These are phyloP conservation scores for Lachancea nothofagi DNA, from an alignment of 805 yeast genomes.

Conservation along the genomic window DNA sequence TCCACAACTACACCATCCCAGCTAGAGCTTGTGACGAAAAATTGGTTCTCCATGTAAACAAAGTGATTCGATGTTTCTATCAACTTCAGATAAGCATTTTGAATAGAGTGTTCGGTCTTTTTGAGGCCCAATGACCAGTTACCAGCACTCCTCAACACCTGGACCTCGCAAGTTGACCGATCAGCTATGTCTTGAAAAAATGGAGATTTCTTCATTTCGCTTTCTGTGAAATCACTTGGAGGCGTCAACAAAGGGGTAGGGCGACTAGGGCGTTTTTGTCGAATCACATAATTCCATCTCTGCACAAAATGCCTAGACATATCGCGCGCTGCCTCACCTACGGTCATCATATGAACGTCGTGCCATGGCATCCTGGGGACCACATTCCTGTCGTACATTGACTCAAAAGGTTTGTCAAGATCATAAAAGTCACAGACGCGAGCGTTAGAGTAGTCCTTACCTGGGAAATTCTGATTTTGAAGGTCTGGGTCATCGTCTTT, in stretches of 20 bases:
- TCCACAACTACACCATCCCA: constrained; percentile 79
- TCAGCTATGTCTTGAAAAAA: constrained; percentile 37
- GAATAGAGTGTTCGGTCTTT: constrained; percentile 82
- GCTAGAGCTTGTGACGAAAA: constrained; percentile 83
- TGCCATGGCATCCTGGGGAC: constrained; percentile 99
- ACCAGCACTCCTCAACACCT: constrained; percentile 82
- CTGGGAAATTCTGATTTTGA: constrained; percentile 69
- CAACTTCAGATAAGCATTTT: constrained; percentile 82
- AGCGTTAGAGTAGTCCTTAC: constrained; percentile 96
- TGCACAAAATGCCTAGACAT: constrained; percentile 91
- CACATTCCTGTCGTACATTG: constrained; percentile 76
- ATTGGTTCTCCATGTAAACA: constrained; percentile 92
- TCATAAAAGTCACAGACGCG: constrained; percentile 81
- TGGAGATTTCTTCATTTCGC: constrained; percentile 57
- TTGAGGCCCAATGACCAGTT: constrained; percentile 89
- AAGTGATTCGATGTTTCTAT: constrained; percentile 91
- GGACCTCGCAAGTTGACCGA: constrained; percentile 87
- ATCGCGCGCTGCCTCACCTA: constrained; percentile 93
- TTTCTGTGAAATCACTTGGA: constrained; percentile 77
- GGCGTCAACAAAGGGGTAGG: constrained; percentile 89
- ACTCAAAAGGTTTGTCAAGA: constrained; percentile 80
- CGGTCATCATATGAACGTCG: constrained; percentile 92
- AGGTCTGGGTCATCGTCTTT: constrained; percentile 61
- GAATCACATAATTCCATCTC: constrained; percentile 89
- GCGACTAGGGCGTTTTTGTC: constrained; percentile 93